Evolutionary conservation across 495 filamentous ascomycete genomes (phyloP), one percentile per base, ranked within the genome.

Genomic region (Xylaria telfairii): DNA sequence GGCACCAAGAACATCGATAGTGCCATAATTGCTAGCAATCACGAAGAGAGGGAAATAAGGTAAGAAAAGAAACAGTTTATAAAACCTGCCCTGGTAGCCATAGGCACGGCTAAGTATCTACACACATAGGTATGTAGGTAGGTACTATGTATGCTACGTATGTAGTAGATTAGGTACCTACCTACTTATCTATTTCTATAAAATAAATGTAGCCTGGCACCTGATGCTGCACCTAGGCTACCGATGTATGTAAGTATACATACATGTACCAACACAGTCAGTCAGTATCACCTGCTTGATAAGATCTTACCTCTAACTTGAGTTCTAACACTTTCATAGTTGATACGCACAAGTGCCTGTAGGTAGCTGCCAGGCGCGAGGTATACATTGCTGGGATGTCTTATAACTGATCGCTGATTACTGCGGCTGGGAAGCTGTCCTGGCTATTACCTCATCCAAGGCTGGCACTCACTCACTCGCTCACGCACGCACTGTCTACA

Each of bases 401-500:
- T 59, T 59, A 21, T 30, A 54, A 54, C 24, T 54, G 26, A 54
- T 54, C 51, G 13, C 26, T 54, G 24, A 17, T 54, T 54, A 30
- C 17, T 54, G 51, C 51, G 51, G 51, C 51, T 30, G 26, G 24
- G 51, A 54, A 26, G 56, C 32, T 59, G 19, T 13, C 42, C 9
- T 42, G 34, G 30, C n/a, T 41, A 5, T 21, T 62, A 21, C 59
- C 59, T 42, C 59, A 12, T 41, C 57, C 54, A 17, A 37, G 32
- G 54, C 30, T 59, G 9, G n/a, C 49, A 4, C 15, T 8, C 49
- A 37, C 34, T 51, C 2, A n/a, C n/a, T n/a, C n/a, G n/a, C n/a
- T n/a, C 24, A 39, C 17, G n/a, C 19, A 39, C 19, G n/a, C 56
- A 46, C 61, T 65, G 44, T 65, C 13, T 62, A 44, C n/a, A n/a